Conservation (phyloP, 257 asterid species). For the Anisodus acutangulus region DNA sequence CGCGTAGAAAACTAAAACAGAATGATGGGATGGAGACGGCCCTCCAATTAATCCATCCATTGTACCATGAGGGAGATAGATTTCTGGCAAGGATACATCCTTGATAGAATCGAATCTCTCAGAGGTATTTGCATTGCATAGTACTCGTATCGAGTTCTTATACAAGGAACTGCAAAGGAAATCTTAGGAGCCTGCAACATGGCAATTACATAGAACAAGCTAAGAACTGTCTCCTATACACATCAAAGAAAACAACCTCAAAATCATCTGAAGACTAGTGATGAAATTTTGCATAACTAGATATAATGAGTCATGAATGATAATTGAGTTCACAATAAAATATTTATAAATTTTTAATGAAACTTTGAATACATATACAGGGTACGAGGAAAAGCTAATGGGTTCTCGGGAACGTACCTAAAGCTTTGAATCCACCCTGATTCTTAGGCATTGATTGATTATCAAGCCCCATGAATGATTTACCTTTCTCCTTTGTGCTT, state of each 20-base stretch:
- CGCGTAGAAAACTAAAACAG: slow-evolving; percentile 58
- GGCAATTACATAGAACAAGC: not conserved
- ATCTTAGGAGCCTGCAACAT: slow-evolving; percentile 53
- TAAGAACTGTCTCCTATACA: not conserved
- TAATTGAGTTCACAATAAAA: no score
- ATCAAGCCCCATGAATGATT: not conserved
- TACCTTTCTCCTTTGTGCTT: not conserved
- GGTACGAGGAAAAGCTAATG: no score
- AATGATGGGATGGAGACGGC: slow-evolving; percentile 47
- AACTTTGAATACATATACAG: no score
- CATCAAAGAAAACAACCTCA: not conserved
- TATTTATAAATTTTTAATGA: no score
- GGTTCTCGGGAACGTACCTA: not conserved
- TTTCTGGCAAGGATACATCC: slow-evolving; percentile 66
- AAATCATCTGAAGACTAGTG: not conserved
- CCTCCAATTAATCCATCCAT: slow-evolving; percentile 61
- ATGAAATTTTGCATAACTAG: not conserved
- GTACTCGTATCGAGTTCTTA: slow-evolving; percentile 60
- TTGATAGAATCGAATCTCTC: slow-evolving; percentile 58
- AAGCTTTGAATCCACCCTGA: not conserved
- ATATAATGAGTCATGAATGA: not conserved
- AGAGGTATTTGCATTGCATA: slow-evolving; percentile 63
- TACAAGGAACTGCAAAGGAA: slow-evolving; percentile 43
- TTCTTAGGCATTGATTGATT: not conserved
- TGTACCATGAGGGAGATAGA: slow-evolving; percentile 56